Conservation (phyloP, 2,329 filamentous ascomycete genomes). For the Shiraia sp. region DNA sequence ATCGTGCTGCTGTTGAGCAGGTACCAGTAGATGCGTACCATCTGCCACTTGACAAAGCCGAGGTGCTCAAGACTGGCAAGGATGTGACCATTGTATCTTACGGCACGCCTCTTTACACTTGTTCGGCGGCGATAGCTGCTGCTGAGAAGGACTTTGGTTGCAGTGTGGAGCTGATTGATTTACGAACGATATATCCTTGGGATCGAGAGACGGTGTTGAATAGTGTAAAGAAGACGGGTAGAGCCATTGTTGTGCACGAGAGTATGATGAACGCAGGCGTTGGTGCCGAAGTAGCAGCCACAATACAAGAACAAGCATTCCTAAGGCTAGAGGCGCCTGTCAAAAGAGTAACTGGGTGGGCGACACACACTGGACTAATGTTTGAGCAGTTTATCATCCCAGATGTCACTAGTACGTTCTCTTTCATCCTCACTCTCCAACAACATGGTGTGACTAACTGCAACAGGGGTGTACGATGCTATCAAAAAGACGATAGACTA, state of each 20-base stretch:
- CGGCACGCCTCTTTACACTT: constrained; percentile 86
- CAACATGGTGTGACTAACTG: constrained; percentile 5
- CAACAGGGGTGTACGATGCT: constrained; percentile 52
- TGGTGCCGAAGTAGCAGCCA: constrained; percentile 85
- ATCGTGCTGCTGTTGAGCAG: constrained; percentile 88
- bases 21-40: constrained; percentile 80
- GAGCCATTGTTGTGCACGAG: constrained; percentile 88
- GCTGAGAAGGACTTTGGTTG: constrained; percentile 76
- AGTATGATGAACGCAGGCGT: constrained; percentile 89
- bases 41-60: constrained; percentile 84
- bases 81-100: constrained; percentile 87
- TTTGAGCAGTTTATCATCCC: constrained; percentile 76
- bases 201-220: constrained; percentile 78
- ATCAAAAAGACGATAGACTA: constrained; percentile 54
- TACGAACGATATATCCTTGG: constrained; percentile 90
- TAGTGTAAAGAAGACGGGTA: constrained; percentile 84
- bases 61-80: constrained; percentile 77
- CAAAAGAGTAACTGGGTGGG: constrained; percentile 84
- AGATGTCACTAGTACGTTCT: constrained; percentile 78
- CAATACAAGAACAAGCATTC: constrained; percentile 87
- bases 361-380: constrained; percentile 76
- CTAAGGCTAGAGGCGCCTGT: constrained; percentile 83
- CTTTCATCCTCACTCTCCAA: not conserved
- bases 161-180: constrained; percentile 81
- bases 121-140: constrained; percentile 73